A percentile compares a stretch with the other conserved stretches of the same genome.
Evolutionary conservation across 2,329 filamentous ascomycete genomes (phyloP).

Genomic region (Xylaria sp.): DNA sequence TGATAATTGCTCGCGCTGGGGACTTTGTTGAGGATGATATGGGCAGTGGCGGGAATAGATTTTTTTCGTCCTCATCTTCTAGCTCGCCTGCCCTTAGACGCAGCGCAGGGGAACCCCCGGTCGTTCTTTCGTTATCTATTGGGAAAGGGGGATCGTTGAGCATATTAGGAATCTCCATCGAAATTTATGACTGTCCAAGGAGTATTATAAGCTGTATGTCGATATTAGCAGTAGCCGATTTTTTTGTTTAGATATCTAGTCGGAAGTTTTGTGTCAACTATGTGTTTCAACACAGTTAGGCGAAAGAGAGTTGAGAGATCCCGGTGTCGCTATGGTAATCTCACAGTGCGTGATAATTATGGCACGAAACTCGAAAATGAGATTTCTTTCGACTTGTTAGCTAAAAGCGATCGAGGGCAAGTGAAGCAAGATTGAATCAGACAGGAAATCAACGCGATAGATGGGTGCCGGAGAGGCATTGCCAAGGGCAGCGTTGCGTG

Average conservation of each 20-base stretch:
- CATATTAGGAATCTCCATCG: constrained; percentile 57
- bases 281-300: not conserved
- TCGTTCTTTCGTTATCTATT: constrained; percentile 27
- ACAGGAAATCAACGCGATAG: not conserved
- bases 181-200: constrained; percentile 13
- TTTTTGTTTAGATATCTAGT: too few relatives aligned
- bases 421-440: not conserved
- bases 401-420: not conserved
- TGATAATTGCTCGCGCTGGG: constrained; percentile 44
- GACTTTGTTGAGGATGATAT: constrained; percentile 46
- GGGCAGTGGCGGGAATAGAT: constrained; percentile 45
- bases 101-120: constrained; percentile 27
- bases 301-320: not conserved
- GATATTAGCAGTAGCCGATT: not conserved
- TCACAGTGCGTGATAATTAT: not conserved
- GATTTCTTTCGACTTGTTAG: not conserved
- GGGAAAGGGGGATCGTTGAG: constrained; percentile 53
- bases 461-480: not conserved
- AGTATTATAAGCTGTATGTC: not conserved
- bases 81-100: constrained; percentile 42
- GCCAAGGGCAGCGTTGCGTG: not conserved
- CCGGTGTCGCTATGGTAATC: too few relatives aligned
- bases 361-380: too few relatives aligned
- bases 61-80: constrained; percentile 42
- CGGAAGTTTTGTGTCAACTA: not conserved